Base-by-base conservation (phyloP, 2,329 filamentous ascomycete species). In the Fusarium piperis region DNA sequence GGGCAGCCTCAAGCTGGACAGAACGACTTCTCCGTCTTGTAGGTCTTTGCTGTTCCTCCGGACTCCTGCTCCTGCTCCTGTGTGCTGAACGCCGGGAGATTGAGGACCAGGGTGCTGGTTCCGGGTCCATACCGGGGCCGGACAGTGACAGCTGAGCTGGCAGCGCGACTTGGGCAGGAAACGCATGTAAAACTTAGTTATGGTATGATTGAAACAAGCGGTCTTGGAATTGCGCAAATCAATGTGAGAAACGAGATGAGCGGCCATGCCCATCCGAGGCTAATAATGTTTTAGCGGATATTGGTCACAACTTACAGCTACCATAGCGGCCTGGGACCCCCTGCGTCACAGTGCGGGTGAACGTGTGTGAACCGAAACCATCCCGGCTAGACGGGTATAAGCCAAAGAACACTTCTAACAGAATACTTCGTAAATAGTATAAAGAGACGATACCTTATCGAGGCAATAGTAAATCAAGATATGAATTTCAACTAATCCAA, bases 11-110 rank as follows among this genome's bases (percentile, higher is more conserved):
- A 4, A 59, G 48, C 13, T 64, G 59, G 12, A 44, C 30, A 13
- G 64, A 67, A 32, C 62, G 36, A 30, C 60, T 63, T 16, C 64
- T 56, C 23, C 64, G 53, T 33, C 64, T 62, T 18, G 35, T 15
- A 32, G 64, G 16, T 33, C 60, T 46, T 6, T 55, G 64, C n/a
- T 46, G 13, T 26, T 63, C 36, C 28, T 53, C 33, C 20, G 48
- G 60, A 18, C 60, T 67, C 32, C 15, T 56, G 23, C 55, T 48
- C 23, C 57, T 59, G 23, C 55, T 48, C 23, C 57, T 59, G 32
- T 41, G 55, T n/a, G 53, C 32, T 9, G 28, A 30, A 7, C 32
- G 51, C 23, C 35, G 16, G 3, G 53, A 56, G n/a, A 20, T 38
- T 39, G 53, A 56, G 12, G 53, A 39, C 23, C 33, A 35, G 35